Percentiles rank a stretch among this genome's conserved stretches.
These are phyloP conservation scores for Erodium trifolium DNA, from an alignment of 441 rosid species.

Conservation along the genomic window DNA sequence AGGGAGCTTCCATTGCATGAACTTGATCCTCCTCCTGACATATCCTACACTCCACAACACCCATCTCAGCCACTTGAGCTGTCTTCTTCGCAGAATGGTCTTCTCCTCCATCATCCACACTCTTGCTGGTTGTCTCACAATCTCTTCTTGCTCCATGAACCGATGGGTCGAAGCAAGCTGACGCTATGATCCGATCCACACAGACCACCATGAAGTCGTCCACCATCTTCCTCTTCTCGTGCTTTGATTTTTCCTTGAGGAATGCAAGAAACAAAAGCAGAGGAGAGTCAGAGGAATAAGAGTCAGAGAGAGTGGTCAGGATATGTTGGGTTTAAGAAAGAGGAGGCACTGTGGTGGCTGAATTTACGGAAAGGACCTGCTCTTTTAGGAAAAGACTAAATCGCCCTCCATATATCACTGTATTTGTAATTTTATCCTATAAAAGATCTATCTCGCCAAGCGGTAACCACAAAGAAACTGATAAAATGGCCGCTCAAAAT, in stretches of 20 bases:
- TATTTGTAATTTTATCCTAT: background rate
- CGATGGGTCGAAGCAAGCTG: constrained; percentile 29
- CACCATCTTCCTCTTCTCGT: constrained; percentile 25
- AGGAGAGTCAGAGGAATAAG: background rate
- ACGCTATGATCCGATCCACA: constrained; percentile 33
- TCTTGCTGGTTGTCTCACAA: constrained; percentile 4
- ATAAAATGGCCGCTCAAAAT: background rate
- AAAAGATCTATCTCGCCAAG: background rate
- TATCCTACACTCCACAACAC: constrained; percentile 54
- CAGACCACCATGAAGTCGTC: constrained; percentile 39
- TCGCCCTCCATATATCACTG: background rate
- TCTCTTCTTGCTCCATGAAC: constrained; percentile 21
- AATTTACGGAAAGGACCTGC: background rate
- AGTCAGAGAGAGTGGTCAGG: background rate
- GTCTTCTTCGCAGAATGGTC: constrained; percentile 26
- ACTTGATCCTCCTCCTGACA: constrained; percentile 56
- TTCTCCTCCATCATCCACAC: constrained; percentile 17
- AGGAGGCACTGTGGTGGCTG: background rate
- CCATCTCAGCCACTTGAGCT: constrained; percentile 11
- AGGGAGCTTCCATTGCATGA: constrained; percentile 49
- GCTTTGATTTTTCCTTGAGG: background rate
- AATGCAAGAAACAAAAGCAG: background rate
- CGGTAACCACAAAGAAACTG: background rate
- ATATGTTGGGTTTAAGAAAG: background rate
- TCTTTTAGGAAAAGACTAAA: background rate